Percentiles rank a stretch among this genome's conserved stretches.
These are phyloP conservation scores for Beauveria sp. DNA, from an alignment of 2,329 filamentous ascomycete genomes.

Conservation along the genomic window DNA sequence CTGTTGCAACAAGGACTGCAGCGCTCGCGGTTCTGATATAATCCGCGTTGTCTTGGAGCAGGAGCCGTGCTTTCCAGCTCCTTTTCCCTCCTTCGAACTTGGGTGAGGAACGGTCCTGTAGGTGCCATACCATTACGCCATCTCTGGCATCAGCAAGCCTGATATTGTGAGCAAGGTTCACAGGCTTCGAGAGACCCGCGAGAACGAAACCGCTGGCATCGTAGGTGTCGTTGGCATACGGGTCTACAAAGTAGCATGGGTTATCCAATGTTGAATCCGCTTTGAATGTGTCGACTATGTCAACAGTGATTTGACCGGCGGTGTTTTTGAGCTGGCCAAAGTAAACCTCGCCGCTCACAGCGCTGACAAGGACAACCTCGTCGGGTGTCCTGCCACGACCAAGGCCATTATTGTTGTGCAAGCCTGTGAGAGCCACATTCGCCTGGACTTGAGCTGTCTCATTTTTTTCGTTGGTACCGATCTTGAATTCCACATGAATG, in stretches of 20 bases:
- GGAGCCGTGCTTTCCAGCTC: constrained; percentile 35
- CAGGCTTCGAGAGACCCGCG: constrained; percentile 35
- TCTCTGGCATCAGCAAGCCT: constrained; percentile 30
- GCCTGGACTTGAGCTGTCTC: constrained; percentile 31
- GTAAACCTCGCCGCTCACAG: constrained; percentile 38
- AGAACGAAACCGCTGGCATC: constrained; percentile 48
- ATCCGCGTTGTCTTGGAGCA: constrained; percentile 51
- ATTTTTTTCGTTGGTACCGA: constrained; percentile 16
- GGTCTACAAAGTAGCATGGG: constrained; percentile 49
- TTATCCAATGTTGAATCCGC: constrained; percentile 46
- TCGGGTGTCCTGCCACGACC: constrained; percentile 35
- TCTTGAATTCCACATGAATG: constrained; percentile 34
- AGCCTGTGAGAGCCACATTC: constrained; percentile 31
- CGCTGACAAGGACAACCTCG: constrained; percentile 37
- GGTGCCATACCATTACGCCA: constrained; percentile 39
- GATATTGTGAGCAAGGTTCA: constrained; percentile 27
- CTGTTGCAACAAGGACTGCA: constrained; percentile 44
- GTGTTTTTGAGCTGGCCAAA: constrained; percentile 25
- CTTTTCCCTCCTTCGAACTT: constrained; percentile 11
- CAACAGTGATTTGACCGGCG: constrained; percentile 14
- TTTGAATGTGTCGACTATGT: constrained; percentile 32
- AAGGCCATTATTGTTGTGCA: constrained; percentile 51
- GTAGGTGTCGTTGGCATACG: constrained; percentile 32
- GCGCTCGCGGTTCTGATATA: constrained; percentile 41
- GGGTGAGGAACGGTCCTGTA: constrained; percentile 8